Evolutionary conservation across 2,329 filamentous ascomycete species (phyloP), one percentile per base, ranked within the genome.

Genomic region (Berkeleyomyces basicola): DNA sequence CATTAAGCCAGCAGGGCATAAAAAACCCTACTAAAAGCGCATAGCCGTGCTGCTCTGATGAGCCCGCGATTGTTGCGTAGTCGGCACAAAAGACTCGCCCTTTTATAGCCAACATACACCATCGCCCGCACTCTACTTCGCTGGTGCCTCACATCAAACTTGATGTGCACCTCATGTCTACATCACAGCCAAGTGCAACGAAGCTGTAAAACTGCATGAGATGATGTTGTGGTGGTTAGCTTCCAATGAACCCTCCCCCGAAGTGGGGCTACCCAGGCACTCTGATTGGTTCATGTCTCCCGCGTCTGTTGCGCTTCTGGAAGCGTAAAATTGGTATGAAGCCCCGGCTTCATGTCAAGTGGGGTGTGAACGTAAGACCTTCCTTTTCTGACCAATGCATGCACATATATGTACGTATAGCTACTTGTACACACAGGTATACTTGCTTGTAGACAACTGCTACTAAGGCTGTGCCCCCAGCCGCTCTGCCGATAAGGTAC

Each of bases 221-320:
- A 10, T 47, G 42, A 47, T 39, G 51, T 39, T 47, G 11, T 46
- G 23, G 36, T 47, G n/a, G 16, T 37, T 46, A 44, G n/a, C n/a
- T 16, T 59, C 37, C 58, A 47, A 40, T 11, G 51, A 37, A 16
- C 40, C 1, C 23, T 47, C 37, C 9, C 31, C 11, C 7, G n/a
- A 39, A 40, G 61, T 63, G 61, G 55, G 55, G 33, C 55, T 23
- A 7, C 10, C 43, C 23, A 59, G 14, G n/a, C 7, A 5, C 39
- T 59, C 47, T 63, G 40, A 63, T 59, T 63, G 61, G 61, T 39
- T 11, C 39, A 10, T 11, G 10, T 43, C 61, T 59, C 61, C 61
- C 61, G 61, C 57, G 61, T 58, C 40, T 63, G 61, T 31, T 63
- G 55, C 61, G 61, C 61, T 63, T 63, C 61, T 57, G 51, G 61